Percentiles rank a stretch among this genome's conserved stretches.
Evolutionary conservation across 108 stramenopile species (phyloP).

Genomic region (Nitzschia palea): DNA sequence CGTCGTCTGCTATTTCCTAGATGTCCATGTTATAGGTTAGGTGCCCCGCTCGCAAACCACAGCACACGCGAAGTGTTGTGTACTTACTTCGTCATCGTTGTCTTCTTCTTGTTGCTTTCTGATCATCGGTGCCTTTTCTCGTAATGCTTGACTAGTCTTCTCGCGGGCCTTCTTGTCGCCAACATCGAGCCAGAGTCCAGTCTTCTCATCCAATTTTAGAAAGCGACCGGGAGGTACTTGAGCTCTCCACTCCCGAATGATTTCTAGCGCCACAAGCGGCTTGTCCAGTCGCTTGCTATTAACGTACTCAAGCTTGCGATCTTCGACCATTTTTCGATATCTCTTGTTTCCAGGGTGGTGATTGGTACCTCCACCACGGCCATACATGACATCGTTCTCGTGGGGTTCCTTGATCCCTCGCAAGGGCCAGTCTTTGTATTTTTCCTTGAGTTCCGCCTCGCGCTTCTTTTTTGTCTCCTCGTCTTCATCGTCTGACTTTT

Average conservation of each 20-base stretch:
- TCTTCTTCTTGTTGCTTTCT: constrained; percentile 66
- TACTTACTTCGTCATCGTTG: constrained; percentile 9
- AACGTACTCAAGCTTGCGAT: constrained; percentile 71
- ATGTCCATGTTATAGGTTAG: neutral
- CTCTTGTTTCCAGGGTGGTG: constrained; percentile 84
- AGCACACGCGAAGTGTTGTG: neutral
- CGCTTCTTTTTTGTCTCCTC: constrained; percentile 1
- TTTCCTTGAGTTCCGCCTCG: constrained; percentile 21
- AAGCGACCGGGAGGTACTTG: constrained; percentile 83
- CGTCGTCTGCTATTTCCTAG: constrained; percentile 9
- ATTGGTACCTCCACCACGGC: constrained; percentile 85
- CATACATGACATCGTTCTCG: constrained; percentile 81
- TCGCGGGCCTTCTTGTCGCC: constrained; percentile 87
- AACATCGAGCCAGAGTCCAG: constrained; percentile 79
- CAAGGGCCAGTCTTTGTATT: constrained; percentile 57
- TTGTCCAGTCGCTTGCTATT: constrained; percentile 82
- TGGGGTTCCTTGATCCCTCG: constrained; percentile 66
- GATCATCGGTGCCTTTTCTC: constrained; percentile 79
- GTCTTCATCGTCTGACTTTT: constrained; percentile 16
- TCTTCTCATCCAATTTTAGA: constrained; percentile 75
- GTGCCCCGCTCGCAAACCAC: neutral
- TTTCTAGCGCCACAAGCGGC: constrained; percentile 79
- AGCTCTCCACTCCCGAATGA: constrained; percentile 70
- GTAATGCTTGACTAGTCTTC: constrained; percentile 82
- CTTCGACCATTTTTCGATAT: constrained; percentile 84